Evolutionary conservation across 495 filamentous ascomycete species (phyloP).

Genomic region (Aspergillus wentii): DNA sequence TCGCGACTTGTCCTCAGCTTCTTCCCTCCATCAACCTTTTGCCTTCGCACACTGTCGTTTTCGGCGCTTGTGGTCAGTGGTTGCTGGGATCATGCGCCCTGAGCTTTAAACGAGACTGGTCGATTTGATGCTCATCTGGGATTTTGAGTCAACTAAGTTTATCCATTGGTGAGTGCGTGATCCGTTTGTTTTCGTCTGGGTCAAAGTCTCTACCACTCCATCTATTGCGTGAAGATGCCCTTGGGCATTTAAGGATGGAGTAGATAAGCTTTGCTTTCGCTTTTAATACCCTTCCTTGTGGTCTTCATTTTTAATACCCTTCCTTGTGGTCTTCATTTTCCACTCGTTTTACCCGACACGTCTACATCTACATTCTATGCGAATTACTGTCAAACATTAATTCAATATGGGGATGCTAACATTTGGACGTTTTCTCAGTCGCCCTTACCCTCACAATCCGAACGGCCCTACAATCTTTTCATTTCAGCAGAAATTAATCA

Average conservation of each 20-base stretch:
- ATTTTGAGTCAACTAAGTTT: background rate
- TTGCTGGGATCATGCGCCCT: slow-evolving; percentile 11
- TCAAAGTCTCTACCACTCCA: too few relatives aligned
- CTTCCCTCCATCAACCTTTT: slow-evolving; percentile 4
- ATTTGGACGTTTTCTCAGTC: slow-evolving; percentile 38
- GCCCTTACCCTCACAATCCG: slow-evolving; percentile 30
- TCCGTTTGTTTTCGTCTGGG: background rate
- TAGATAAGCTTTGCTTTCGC: background rate
- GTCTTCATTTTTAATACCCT: background rate
- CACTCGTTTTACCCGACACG: too few relatives aligned
- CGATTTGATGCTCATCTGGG: slow-evolving; percentile 1
- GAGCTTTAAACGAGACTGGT: slow-evolving; percentile 13
- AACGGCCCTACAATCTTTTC: slow-evolving; percentile 40
- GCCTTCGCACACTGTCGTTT: slow-evolving; percentile 7
- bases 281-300: background rate
- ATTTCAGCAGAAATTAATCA: slow-evolving; percentile 42
- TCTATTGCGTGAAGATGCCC: too few relatives aligned
- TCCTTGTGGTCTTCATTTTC: background rate
- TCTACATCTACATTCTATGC: too few relatives aligned
- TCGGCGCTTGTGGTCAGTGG: background rate
- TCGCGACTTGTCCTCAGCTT: slow-evolving; percentile 12
- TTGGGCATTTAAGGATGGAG: background rate
- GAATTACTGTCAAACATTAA: background rate
- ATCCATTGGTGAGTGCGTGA: background rate
- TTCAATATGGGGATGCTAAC: slow-evolving; percentile 41